Evolutionary conservation across 208 protist genomes (phyloP).

Genomic region (Acanthamoeba royreba): DNA sequence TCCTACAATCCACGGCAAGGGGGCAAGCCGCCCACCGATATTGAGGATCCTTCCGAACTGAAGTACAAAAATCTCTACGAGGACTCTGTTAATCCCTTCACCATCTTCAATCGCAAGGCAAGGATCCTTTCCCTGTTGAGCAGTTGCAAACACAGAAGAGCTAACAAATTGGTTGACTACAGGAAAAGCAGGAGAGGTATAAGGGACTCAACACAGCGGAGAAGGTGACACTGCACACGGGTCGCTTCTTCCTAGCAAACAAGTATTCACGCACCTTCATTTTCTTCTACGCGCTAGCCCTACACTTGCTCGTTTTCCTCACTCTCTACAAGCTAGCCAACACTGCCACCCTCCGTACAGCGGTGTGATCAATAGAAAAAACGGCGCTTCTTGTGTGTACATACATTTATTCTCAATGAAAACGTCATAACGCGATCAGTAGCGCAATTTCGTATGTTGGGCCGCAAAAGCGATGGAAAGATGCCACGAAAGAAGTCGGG

Average conservation of each 20-base stretch:
- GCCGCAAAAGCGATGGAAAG: no score
- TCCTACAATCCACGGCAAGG: slow-evolving; percentile 50
- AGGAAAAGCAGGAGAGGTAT: slow-evolving; percentile 68
- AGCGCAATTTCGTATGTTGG: no score
- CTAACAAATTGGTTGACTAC: neutral
- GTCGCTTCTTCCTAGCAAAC: slow-evolving; percentile 65
- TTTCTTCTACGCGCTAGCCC: slow-evolving; percentile 71
- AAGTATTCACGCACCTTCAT: slow-evolving; percentile 68
- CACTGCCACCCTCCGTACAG: neutral
- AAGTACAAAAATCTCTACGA: slow-evolving; percentile 76
- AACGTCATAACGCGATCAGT: no score
- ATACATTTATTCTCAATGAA: no score
- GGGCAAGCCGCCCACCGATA: neutral
- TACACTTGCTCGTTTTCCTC: slow-evolving; percentile 75
- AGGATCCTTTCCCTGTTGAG: neutral
- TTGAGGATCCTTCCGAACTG: slow-evolving; percentile 42
- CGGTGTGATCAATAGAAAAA: no score
- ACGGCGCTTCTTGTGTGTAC: no score
- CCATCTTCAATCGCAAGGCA: slow-evolving; percentile 63
- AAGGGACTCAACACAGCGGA: slow-evolving; percentile 72
- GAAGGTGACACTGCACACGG: slow-evolving; percentile 57
- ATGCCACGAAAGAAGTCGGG: no score
- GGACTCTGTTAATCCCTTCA: slow-evolving; percentile 77
- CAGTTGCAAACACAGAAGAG: neutral
- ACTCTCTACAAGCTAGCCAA: slow-evolving; percentile 65